Evolutionary conservation across 257 asterid species (phyloP).

Genomic region (Plantago major): DNA sequence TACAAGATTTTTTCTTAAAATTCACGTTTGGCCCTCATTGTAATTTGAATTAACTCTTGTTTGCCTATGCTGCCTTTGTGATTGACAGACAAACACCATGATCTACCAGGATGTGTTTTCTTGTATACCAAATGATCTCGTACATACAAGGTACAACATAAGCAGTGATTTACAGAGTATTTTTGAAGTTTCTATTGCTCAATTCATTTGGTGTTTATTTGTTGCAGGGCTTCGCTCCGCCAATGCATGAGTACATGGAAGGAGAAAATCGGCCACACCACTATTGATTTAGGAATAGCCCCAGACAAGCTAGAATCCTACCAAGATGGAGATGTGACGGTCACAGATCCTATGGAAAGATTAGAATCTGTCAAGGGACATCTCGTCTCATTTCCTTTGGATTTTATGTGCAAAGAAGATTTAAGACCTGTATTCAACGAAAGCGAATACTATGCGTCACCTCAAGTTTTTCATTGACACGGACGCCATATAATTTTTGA

Average conservation of each 20-base stretch:
- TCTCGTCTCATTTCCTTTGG: conserved; percentile 92
- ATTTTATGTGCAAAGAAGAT: conserved; percentile 90
- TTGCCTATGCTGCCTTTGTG: conserved; percentile 11
- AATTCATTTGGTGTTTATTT: background rate
- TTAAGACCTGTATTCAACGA: conserved; percentile 89
- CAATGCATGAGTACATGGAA: conserved; percentile 73
- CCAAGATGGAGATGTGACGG: conserved; percentile 58
- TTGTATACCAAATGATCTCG: conserved; percentile 84
- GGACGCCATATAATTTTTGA: background rate
- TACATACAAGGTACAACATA: conserved; percentile 66
- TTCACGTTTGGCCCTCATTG: background rate
- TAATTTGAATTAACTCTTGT: background rate
- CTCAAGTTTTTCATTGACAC: conserved; percentile 80
- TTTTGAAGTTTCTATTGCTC: conserved; percentile 10
- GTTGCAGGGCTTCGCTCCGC: conserved; percentile 68
- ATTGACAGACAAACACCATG: conserved; percentile 72
- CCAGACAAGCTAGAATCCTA: conserved; percentile 55
- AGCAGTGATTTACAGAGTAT: conserved; percentile 16
- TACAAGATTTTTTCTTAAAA: background rate
- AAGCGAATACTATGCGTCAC: conserved; percentile 90
- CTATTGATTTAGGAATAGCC: conserved; percentile 88
- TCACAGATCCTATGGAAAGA: conserved; percentile 86
- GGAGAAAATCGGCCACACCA: conserved; percentile 73
- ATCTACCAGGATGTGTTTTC: conserved; percentile 91
- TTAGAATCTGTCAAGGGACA: conserved; percentile 67